These are phyloP conservation scores for Sanghuangporus weigelae DNA, from an alignment of 1,284 basidiomycete species.

Conservation along the genomic window DNA sequence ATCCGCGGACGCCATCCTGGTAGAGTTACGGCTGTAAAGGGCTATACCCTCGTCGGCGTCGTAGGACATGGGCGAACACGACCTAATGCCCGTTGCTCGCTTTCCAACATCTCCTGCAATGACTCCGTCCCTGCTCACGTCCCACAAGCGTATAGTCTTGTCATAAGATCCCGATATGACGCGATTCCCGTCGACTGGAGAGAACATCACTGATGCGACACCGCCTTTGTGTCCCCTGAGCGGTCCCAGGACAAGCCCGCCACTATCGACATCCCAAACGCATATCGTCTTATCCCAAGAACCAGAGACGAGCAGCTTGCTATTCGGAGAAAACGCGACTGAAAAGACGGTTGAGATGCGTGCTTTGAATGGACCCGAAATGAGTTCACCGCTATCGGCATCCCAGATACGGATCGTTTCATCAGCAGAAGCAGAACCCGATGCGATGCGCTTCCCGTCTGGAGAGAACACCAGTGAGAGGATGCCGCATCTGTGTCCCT, in stretches of 20 bases:
- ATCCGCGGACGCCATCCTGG: background rate
- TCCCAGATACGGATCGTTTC: background rate
- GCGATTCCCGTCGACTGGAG: background rate
- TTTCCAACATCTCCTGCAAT: background rate
- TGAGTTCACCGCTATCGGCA: background rate
- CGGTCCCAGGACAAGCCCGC: background rate
- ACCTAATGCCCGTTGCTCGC: background rate
- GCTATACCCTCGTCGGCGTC: background rate
- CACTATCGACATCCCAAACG: background rate
- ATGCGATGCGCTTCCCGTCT: background rate
- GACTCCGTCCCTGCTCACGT: background rate
- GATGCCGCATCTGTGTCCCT: background rate
- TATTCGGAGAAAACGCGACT: constrained; percentile 4
- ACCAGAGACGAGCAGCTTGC: background rate
- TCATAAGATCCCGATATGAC: background rate
- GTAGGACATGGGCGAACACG: background rate
- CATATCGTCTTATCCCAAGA: background rate
- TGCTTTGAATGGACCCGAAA: background rate
- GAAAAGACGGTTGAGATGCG: background rate
- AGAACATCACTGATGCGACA: background rate
- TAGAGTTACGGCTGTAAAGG: background rate
- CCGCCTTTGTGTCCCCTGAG: background rate
- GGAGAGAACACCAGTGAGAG: background rate
- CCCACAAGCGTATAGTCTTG: background rate
- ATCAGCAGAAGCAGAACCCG: background rate